Base-by-base conservation (phyloP, 371 early-diverging fungal genomes). In the Furculomyces boomerangus region DNA sequence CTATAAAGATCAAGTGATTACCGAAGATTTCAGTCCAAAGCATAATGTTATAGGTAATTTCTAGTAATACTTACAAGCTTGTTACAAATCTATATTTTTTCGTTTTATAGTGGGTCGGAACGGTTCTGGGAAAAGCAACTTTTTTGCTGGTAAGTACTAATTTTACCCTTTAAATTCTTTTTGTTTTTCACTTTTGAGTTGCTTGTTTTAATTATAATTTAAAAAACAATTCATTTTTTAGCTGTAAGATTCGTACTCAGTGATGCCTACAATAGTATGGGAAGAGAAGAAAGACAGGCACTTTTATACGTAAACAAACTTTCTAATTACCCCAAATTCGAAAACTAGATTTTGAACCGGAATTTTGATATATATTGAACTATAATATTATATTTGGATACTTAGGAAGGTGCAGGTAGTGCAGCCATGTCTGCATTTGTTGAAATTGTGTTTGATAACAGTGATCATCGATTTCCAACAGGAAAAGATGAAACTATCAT, bases 101-200 rank as follows among this genome's bases (percentile, higher is more conserved):
- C n/a, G n/a, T n/a, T n/a, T n/a, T n/a, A n/a, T 71, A 90, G 94
- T 96, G n/a, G 99, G 99, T 32, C 78, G 94, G 59, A 99, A 99
- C 70, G 99, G 99, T 37, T 87, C 96, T 7, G 99, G 99, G 26
- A 99, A 99, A 72, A 90, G 91, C 68, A 99, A 97, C 71, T 95
- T 99, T 67, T 94, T 99, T 64, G 81, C 93, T 57, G 55, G 55
- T 48, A 54, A 54, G 49, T n/a, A 3, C 18, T 7, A 10, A 10
- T 72, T 70, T 72, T 37, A 27, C 37, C 7, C 27, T 50, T 52
- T 18, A 18, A 30, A 22, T 22, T 57, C 24, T 16, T 54, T 10
- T 27, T 51, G 32, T 54, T 60, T 30, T 27, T 62, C 18, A 7
- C 18, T 18, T 35, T 35, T 18, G 7, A 10, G 7, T 35, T 35